These are phyloP conservation scores for Gossypium ekmanianum DNA, from an alignment of 345 rosid species.

Conservation along the genomic window DNA sequence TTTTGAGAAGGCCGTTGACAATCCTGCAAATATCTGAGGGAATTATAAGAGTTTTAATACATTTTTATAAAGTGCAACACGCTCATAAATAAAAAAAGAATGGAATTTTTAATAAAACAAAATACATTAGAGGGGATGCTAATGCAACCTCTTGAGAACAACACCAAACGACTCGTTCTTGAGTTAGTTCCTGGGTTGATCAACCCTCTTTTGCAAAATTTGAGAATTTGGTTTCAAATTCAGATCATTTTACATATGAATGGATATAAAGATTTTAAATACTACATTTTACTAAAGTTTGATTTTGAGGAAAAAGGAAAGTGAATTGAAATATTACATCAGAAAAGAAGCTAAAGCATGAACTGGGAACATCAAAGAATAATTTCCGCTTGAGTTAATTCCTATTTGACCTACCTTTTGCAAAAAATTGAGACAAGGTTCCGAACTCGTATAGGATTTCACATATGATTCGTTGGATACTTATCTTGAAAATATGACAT, in stretches of 20 bases:
- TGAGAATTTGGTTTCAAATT: not conserved
- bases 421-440: not conserved
- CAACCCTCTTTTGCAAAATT: not conserved
- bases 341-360: not conserved
- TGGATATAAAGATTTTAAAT: constrained; percentile 69
- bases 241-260: not conserved
- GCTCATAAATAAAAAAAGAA: not conserved
- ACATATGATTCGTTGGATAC: not conserved
- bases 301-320: not conserved
- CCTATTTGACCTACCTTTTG: not conserved
- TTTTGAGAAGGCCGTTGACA: constrained; percentile 91
- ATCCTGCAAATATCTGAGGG: constrained; percentile 97
- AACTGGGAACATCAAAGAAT: not conserved
- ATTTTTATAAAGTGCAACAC: constrained; percentile 24
- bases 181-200: not conserved
- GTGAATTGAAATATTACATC: not conserved
- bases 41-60: constrained; percentile 87
- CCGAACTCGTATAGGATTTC: not conserved
- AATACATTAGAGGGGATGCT: not conserved
- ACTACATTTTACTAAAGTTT: constrained; percentile 35
- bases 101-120: not conserved
- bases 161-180: not conserved
- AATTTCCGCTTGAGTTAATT: not conserved
- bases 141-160: constrained; percentile 2
- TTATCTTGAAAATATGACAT: not conserved